A percentile compares a stretch with the other conserved stretches of the same genome.
These are phyloP conservation scores for Fagopyrum tataricum DNA, from an alignment of 148 eudicot species.

Conservation along the genomic window DNA sequence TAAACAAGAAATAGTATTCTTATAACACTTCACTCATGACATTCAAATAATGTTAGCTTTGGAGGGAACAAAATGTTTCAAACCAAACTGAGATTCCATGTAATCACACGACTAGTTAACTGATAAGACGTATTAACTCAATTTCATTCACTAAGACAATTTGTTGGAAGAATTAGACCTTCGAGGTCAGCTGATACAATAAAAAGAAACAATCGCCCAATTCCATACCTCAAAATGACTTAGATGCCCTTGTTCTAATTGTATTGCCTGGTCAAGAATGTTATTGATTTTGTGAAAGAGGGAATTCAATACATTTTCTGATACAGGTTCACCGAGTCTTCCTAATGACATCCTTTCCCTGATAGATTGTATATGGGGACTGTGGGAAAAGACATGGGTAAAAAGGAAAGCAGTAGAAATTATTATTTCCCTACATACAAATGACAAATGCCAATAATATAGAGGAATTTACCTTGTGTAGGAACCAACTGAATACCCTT, in stretches of 20 bases:
- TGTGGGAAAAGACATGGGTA: slow-evolving; percentile 34
- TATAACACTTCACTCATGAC: background rate
- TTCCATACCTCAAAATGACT: slow-evolving; percentile 89
- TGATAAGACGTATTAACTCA: background rate
- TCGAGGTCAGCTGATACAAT: background rate
- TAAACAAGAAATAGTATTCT: background rate
- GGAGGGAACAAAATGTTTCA: background rate
- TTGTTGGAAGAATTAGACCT: background rate
- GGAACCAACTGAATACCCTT: slow-evolving; percentile 90
- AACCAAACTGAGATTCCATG: background rate
- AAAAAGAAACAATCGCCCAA: background rate
- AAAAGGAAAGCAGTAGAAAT: background rate
- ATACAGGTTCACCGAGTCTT: slow-evolving; percentile 51
- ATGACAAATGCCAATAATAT: background rate
- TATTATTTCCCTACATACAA: background rate
- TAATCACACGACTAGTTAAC: background rate
- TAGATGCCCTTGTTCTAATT: slow-evolving; percentile 48
- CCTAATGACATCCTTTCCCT: slow-evolving; percentile 86
- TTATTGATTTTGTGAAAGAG: slow-evolving; percentile 47
- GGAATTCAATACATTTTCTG: slow-evolving; percentile 37
- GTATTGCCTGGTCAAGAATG: slow-evolving; percentile 59
- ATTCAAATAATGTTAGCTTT: background rate
- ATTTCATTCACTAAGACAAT: background rate
- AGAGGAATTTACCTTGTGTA: slow-evolving; percentile 58
- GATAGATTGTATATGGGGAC: slow-evolving; percentile 83